These are phyloP conservation scores for Suillus lakei DNA, from an alignment of 768 basidiomycete species.

Conservation along the genomic window DNA sequence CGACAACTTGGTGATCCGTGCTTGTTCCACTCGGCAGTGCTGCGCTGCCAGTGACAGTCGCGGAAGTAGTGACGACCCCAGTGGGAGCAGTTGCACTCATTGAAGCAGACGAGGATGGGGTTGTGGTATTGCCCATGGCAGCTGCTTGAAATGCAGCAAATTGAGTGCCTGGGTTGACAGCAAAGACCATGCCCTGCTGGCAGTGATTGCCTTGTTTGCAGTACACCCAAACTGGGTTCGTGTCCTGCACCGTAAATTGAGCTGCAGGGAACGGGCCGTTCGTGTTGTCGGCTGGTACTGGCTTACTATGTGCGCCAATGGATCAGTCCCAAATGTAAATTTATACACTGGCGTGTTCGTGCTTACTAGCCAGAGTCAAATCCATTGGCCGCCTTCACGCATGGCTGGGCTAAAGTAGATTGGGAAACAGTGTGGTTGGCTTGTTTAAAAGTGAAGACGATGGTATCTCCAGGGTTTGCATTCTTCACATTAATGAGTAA, in stretches of 20 bases:
- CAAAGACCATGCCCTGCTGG: constrained; percentile 67
- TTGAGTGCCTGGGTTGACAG: constrained; percentile 61
- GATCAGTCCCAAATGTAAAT: neutral
- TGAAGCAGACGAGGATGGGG: constrained; percentile 20
- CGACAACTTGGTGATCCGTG: constrained; percentile 45
- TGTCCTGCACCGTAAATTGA: constrained; percentile 44
- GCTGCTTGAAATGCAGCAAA: constrained; percentile 59
- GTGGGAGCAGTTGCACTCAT: constrained; percentile 36
- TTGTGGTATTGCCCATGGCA: constrained; percentile 42
- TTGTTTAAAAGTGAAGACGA: constrained; percentile 56
- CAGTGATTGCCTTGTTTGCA: constrained; percentile 63
- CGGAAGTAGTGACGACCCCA: constrained; percentile 39
- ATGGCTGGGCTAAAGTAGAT: constrained; percentile 56
- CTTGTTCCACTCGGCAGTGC: constrained; percentile 26
- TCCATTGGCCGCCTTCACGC: constrained; percentile 43
- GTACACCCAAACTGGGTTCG: constrained; percentile 60
- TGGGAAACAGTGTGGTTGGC: constrained; percentile 67
- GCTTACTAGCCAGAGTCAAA: constrained; percentile 67
- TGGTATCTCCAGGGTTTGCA: constrained; percentile 49
- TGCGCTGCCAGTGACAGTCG: constrained; percentile 44
- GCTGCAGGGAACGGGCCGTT: constrained; percentile 50
- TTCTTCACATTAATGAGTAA: constrained; percentile 33
- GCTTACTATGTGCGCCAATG: constrained; percentile 44
- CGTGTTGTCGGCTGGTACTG: constrained; percentile 48
- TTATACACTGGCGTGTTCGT: neutral